These are phyloP conservation scores for Rhizophagus clarus DNA, from an alignment of 192 early-diverging fungal species.

Conservation along the genomic window DNA sequence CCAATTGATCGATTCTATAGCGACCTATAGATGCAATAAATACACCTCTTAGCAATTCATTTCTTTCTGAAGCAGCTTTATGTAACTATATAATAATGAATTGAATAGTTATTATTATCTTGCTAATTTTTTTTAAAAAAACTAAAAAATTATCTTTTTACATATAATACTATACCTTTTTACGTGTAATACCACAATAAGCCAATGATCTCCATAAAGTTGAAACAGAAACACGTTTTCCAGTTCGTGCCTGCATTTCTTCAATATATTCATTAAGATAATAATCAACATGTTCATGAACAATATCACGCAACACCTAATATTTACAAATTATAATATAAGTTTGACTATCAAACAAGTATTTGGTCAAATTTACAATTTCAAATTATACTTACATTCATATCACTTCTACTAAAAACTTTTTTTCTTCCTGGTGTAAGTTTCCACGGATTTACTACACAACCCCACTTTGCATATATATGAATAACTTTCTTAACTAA, in stretches of 20 bases:
- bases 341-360: no score
- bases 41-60: background rate
- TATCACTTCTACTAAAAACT: no score
- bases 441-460: no score
- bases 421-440: no score
- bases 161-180: slow-evolving; percentile 23
- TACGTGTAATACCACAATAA: slow-evolving; percentile 13
- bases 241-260: background rate
- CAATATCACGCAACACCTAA: background rate
- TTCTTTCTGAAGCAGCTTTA: background rate
- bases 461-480: no score
- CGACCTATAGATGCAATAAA: background rate
- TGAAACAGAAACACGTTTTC: slow-evolving; percentile 6
- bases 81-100: slow-evolving; percentile 8
- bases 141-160: no score
- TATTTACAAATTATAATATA: background rate
- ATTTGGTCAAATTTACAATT: no score
- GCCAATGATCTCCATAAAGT: slow-evolving; percentile 1
- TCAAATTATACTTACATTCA: no score
- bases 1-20: background rate
- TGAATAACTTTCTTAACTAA: no score
- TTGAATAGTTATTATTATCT: no score
- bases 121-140: no score
- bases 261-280: slow-evolving; percentile 6
- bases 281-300: background rate